Conservation (phyloP, 2,329 filamentous ascomycete species). For the Mollisia scopiformis region DNA sequence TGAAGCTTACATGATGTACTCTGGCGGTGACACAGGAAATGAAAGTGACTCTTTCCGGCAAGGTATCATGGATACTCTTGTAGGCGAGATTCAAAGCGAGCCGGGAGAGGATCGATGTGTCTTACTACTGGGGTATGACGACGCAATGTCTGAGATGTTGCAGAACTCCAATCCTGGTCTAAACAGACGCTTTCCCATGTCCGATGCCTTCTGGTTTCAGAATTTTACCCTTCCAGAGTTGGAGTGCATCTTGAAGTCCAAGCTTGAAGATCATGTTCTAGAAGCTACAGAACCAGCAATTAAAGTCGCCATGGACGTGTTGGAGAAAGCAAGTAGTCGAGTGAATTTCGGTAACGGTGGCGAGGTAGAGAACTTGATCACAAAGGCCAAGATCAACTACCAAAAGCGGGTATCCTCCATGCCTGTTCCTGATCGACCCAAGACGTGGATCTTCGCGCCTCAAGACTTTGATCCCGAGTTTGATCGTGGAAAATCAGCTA, state of each 20-base stretch:
- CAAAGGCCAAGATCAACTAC: constrained; percentile 46
- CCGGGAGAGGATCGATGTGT: constrained; percentile 75
- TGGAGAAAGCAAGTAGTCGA: constrained; percentile 62
- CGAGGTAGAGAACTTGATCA: constrained; percentile 73
- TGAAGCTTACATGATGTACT: constrained; percentile 72
- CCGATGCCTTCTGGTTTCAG: constrained; percentile 67
- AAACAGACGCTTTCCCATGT: constrained; percentile 64
- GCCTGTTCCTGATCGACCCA: constrained; percentile 11
- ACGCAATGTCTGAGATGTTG: constrained; percentile 73
- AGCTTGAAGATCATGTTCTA: constrained; percentile 60
- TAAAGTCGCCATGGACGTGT: constrained; percentile 58
- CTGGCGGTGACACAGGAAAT: constrained; percentile 18
- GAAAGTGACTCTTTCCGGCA: constrained; percentile 8
- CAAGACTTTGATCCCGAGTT: constrained; percentile 57
- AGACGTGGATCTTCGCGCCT: constrained; percentile 32
- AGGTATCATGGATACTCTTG: constrained; percentile 72
- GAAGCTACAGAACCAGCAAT: constrained; percentile 54
- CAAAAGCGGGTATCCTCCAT: constrained; percentile 29
- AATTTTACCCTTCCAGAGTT: constrained; percentile 67
- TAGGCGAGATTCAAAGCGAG: constrained; percentile 71
- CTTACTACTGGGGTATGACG: constrained; percentile 70
- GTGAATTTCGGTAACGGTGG: constrained; percentile 74
- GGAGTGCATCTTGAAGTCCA: constrained; percentile 60
- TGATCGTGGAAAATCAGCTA: constrained; percentile 45
- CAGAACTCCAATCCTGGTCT: constrained; percentile 75